These are phyloP conservation scores for sunflower (Helianthus annuus) DNA, from an alignment of 129 eudicot genomes.

Conservation along the genomic window DNA sequence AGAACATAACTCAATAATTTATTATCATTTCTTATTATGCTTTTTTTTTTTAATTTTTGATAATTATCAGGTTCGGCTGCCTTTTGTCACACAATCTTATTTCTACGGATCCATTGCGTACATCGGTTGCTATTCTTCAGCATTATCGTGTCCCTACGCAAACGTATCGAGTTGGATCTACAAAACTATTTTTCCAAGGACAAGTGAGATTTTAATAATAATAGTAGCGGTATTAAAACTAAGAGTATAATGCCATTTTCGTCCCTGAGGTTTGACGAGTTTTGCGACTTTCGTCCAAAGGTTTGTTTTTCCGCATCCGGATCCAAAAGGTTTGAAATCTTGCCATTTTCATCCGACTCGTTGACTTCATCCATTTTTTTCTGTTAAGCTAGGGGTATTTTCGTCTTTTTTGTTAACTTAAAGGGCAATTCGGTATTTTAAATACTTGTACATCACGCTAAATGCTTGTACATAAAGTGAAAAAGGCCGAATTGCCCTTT, in stretches of 20 bases:
- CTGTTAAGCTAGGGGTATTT: too few relatives aligned
- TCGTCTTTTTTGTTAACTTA: too few relatives aligned
- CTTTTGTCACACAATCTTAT: conserved; percentile 56
- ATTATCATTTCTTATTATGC: conserved; percentile 2
- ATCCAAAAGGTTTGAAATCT: too few relatives aligned
- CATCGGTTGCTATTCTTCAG: conserved; percentile 71
- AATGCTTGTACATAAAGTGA: too few relatives aligned
- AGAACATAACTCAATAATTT: background rate
- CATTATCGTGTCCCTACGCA: conserved; percentile 71
- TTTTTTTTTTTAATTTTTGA: background rate
- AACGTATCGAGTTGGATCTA: conserved; percentile 87
- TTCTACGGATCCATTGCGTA: conserved; percentile 72
- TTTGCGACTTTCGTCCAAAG: too few relatives aligned
- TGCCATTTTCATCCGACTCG: too few relatives aligned
- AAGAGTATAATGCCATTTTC: background rate
- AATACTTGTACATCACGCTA: too few relatives aligned
- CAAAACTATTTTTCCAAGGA: conserved; percentile 82
- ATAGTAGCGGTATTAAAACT: background rate
- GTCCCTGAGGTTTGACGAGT: too few relatives aligned
- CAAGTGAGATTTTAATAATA: conserved; percentile 48
- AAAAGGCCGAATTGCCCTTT: too few relatives aligned
- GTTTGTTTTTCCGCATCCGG: too few relatives aligned
- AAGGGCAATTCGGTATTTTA: too few relatives aligned
- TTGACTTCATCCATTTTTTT: too few relatives aligned
- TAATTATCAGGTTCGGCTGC: conserved; percentile 80